Conservation (phyloP, 2,329 filamentous ascomycete genomes). For the Aspergillus niger region DNA sequence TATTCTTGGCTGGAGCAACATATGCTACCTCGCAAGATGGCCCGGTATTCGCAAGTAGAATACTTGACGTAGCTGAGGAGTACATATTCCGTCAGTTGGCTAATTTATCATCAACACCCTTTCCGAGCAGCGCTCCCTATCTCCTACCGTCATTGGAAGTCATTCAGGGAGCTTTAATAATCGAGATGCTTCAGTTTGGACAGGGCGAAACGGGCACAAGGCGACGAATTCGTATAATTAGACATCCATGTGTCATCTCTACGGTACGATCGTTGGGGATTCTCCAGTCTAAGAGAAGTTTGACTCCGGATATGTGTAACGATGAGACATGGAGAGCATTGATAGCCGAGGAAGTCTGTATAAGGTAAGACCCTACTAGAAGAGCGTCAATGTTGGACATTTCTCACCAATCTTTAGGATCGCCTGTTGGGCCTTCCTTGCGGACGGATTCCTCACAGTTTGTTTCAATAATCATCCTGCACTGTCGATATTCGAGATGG, state of each 20-base stretch:
- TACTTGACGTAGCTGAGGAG: slow-evolving; percentile 34
- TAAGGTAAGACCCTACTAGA: slow-evolving; percentile 15
- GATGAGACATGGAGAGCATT: slow-evolving; percentile 26
- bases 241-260: slow-evolving; percentile 34
- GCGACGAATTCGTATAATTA: slow-evolving; percentile 35
- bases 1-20: slow-evolving; percentile 31
- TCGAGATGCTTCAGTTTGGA: slow-evolving; percentile 37
- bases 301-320: slow-evolving; percentile 17
- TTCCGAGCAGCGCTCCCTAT: slow-evolving; percentile 6
- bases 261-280: slow-evolving; percentile 32
- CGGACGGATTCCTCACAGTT: slow-evolving; percentile 35
- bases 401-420: slow-evolving; percentile 14
- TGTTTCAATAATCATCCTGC: slow-evolving; percentile 36
- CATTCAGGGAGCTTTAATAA: slow-evolving; percentile 33
- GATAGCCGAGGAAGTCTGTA: slow-evolving; percentile 31
- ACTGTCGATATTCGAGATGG: slow-evolving; percentile 34
- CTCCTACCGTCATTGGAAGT: slow-evolving; percentile 24
- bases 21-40: slow-evolving; percentile 28
- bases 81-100: slow-evolving; percentile 32
- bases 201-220: slow-evolving; percentile 31
- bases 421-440: slow-evolving; percentile 35
- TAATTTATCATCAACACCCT: slow-evolving; percentile 19
- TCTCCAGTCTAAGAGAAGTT: slow-evolving; percentile 28
- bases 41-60: slow-evolving; percentile 18
- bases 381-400: not conserved